phyloP scores from a whole-genome alignment of 441 rosid species.

The Populus tomentosa region DNA sequence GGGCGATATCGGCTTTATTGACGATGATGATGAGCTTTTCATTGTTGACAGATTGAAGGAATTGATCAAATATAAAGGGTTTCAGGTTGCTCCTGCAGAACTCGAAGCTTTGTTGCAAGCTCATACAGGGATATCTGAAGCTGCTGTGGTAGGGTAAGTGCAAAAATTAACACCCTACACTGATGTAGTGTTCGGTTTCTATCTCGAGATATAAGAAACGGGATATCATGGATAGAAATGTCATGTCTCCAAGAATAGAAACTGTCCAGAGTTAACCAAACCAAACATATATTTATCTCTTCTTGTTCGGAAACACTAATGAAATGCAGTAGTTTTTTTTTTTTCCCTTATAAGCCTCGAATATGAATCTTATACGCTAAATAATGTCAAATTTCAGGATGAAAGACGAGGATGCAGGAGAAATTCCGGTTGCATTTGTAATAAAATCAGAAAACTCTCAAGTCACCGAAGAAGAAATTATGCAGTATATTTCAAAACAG shows the following conservation, averaged over 20 bases:
- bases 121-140: constrained; percentile 62
- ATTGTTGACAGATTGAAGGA: constrained; percentile 67
- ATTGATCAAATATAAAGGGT: constrained; percentile 61
- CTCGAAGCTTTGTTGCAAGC: constrained; percentile 69
- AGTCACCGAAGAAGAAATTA: constrained; percentile 55
- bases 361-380: neutral
- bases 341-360: neutral
- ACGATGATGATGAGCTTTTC: constrained; percentile 60
- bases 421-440: constrained; percentile 76
- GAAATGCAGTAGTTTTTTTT: neutral
- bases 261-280: too few relatives aligned
- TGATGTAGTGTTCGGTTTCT: neutral
- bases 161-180: neutral
- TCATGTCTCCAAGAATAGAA: too few relatives aligned
- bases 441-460: constrained; percentile 53
- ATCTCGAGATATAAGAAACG: too few relatives aligned
- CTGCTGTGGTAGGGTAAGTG: constrained; percentile 80
- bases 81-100: constrained; percentile 82
- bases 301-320: neutral
- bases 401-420: constrained; percentile 70
- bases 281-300: neutral
- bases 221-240: too few relatives aligned
- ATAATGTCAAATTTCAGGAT: constrained; percentile 28
- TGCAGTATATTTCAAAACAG: constrained; percentile 63
- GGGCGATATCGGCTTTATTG: constrained; percentile 57